Base-by-base conservation (phyloP, 2,329 filamentous ascomycete species). In the Verticillium dahliae region DNA sequence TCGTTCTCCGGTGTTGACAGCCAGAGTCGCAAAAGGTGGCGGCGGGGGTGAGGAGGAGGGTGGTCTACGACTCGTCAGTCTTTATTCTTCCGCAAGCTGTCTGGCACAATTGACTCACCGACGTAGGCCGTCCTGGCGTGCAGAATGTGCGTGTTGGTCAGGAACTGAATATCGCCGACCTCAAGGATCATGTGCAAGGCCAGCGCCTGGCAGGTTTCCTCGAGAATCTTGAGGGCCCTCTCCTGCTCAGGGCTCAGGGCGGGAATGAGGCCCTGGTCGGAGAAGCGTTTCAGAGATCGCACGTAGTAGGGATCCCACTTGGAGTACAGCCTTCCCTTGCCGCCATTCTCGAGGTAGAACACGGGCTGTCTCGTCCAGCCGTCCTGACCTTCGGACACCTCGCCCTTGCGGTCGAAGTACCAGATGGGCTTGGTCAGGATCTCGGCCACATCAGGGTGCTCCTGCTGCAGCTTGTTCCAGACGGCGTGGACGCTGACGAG, bases 271-370 rank as follows among this genome's bases (percentile, higher is more conserved):
- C 90, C 91, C 18, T 76, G 74, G 70, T 91, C 85, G 0, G 86
- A 90, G 78, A 94, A 95, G 34, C 91, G 85, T 22, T 78, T 81
- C 7, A 96, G 80, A 9, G 88, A 92, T 65, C 86, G 86, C 63
- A 96, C 86, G 73, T 90, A 96, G 81, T 96, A 96, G 1, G 92
- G 92, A 71, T 96, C 92, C 86, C 89, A 96, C 81, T 96, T 96
- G 73, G 85, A 88, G 76, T 91, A 93, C 11, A 94, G 84, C 14
- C 90, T 80, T 38, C 82, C 82, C 67, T 87, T 81, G 6, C 84
- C 82, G 6, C 82, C 85, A 5, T 83, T 85, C 78, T 96, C 91
- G 4, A 92, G 78, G 73, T 92, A 96, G 67, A 95, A 85, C 18
- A 96, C 85, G 13, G 85, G 82, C 37, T 88, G 86, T 54, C 82